These are phyloP conservation scores for Phlyctochytrium planicorne DNA, from an alignment of 192 early-diverging fungal genomes.

Conservation along the genomic window DNA sequence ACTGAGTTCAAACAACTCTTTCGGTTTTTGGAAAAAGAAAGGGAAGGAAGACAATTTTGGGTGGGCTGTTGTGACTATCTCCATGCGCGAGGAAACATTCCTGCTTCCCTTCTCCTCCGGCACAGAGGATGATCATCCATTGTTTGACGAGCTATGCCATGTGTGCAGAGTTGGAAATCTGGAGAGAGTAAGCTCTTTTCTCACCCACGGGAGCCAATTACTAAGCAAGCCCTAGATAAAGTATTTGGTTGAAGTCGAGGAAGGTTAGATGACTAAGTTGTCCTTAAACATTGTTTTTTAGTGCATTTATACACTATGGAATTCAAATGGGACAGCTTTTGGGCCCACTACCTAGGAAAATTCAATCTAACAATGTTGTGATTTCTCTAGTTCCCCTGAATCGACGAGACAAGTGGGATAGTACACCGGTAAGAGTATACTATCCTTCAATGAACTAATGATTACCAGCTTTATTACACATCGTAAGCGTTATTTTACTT, in stretches of 20 bases:
- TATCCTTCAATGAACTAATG: no score
- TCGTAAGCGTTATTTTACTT: no score
- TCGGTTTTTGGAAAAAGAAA: background rate
- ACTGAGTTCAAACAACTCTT: no score
- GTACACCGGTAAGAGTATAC: slow-evolving; percentile 27
- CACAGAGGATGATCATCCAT: slow-evolving; percentile 24
- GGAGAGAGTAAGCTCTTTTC: slow-evolving; percentile 34
- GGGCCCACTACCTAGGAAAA: no score
- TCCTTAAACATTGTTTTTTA: no score
- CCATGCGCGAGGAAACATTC: slow-evolving; percentile 11
- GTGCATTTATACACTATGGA: no score
- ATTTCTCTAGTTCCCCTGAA: slow-evolving; percentile 45
- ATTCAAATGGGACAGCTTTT: no score
- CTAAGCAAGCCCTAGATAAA: no score
- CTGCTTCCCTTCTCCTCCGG: slow-evolving; percentile 5
- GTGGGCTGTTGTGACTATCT: no score
- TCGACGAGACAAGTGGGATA: slow-evolving; percentile 48
- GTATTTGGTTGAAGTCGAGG: slow-evolving; percentile 22
- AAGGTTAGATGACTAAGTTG: slow-evolving; percentile 5
- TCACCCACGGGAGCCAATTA: no score
- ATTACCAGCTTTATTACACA: no score
- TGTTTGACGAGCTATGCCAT: slow-evolving; percentile 41
- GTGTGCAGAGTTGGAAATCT: slow-evolving; percentile 44
- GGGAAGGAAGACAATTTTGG: background rate
- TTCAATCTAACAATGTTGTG: no score